Evolutionary conservation across 1,284 basidiomycete species (phyloP).

Genomic region (Sporisorium graminicola): DNA sequence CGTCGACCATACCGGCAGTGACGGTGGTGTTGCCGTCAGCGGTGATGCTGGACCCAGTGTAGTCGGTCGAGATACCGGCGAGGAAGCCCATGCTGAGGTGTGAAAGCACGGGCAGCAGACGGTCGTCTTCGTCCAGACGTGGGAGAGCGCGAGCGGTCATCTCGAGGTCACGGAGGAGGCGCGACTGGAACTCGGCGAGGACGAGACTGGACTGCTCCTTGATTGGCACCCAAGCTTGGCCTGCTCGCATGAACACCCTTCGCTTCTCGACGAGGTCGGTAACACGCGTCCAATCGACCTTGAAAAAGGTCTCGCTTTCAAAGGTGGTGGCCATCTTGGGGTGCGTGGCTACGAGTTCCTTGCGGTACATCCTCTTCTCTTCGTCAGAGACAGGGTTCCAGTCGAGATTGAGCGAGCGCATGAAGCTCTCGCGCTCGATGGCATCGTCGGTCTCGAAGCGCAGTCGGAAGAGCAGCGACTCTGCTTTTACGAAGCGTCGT

Average conservation of each 20-base stretch:
- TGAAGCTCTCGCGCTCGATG: conserved; percentile 79
- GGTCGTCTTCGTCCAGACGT: conserved; percentile 93
- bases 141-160: conserved; percentile 91
- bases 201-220: conserved; percentile 87
- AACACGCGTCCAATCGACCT: conserved; percentile 88
- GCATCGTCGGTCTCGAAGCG: conserved; percentile 82
- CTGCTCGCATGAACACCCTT: conserved; percentile 82
- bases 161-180: conserved; percentile 84
- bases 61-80: conserved; percentile 87
- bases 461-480: conserved; percentile 84
- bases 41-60: conserved; percentile 72
- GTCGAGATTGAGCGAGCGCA: conserved; percentile 81
- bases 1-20: conserved; percentile 93
- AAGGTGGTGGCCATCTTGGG: conserved; percentile 68
- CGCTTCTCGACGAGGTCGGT: conserved; percentile 90
- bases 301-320: conserved; percentile 77
- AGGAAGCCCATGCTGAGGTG: conserved; percentile 95
- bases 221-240: conserved; percentile 90
- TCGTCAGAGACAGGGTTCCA: conserved; percentile 78
- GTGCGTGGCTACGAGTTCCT: conserved; percentile 73
- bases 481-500: conserved; percentile 88
- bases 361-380: conserved; percentile 75
- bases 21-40: conserved; percentile 76
- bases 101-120: conserved; percentile 88
- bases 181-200: conserved; percentile 84